Evolutionary conservation across 23 red algal genomes (phyloP), one percentile per base, ranked within the genome.

Genomic region (Agarophyton chilense): DNA sequence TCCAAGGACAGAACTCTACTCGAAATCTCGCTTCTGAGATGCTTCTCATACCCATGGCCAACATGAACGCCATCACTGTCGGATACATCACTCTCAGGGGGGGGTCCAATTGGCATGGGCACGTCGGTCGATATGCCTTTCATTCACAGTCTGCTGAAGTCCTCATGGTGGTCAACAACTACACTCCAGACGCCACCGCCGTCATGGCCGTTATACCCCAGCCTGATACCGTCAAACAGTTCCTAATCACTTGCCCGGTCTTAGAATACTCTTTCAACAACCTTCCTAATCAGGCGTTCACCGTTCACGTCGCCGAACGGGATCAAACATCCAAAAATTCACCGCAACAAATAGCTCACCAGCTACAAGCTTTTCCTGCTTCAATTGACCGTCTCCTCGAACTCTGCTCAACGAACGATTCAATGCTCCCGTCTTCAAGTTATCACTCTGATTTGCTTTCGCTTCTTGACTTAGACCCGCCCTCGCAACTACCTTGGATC

Each of bases 81-180:
- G 85, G 85, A 12, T 89, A 89, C 71, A 78, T 71, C 29, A 41
- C 78, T 49, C 43, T 34, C 2, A 14, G 49, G 24, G 85, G 72
- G 0, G 85, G 72, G 0, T 43, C 54, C 9, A 71, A 52, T 17
- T 25, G 1, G 19, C 38, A 74, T 6, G 18, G 21, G 3, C 33
- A 47, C 10, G 43, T 49, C 24, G 68, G 68, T 7, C 38, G 68
- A 1, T 74, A 39, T 26, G 68, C 41, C 10, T 74, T 74, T 47
- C 40, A 74, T 26, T 74, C 68, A 3, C 4, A 29, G 3, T 43
- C 43, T 5, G 10, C 4, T 25, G 68, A 74, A 39, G 29, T 74
- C 29, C 40, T 74, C 29, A 1, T 74, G 38, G 68, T 74, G 0
- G n/a, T 74, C 24, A 43, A 74, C 24, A 28, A 49, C 18, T 74